Evolutionary conservation across 345 rosid genomes (phyloP).

Genomic region (Cardiospermum halicacabum): DNA sequence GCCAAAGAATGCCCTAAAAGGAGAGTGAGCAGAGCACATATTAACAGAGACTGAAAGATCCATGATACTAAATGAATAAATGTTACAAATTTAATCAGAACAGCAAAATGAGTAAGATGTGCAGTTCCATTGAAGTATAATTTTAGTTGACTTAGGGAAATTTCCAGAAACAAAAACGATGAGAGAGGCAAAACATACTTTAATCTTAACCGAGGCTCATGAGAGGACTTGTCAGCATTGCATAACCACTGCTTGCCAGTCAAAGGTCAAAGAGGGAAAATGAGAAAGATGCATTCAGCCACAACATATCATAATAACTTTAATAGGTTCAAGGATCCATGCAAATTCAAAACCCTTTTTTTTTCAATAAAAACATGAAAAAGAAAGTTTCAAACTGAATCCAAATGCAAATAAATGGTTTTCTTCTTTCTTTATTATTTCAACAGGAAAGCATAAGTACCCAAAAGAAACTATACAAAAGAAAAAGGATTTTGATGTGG

Average conservation of each 20-base stretch:
- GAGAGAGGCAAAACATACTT: conserved; percentile 47
- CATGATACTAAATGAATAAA: neutral
- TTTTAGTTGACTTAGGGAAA: neutral
- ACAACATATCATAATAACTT: neutral
- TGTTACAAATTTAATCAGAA: neutral
- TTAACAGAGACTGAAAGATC: neutral
- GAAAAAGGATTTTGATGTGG: neutral
- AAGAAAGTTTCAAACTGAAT: neutral
- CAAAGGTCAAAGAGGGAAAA: neutral
- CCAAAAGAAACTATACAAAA: neutral
- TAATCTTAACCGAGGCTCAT: conserved; percentile 78
- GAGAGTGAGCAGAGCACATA: neutral
- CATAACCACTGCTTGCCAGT: conserved; percentile 72
- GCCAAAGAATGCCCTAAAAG: conserved; percentile 76
- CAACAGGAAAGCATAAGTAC: neutral
- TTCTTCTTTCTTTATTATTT: neutral
- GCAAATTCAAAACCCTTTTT: too few species aligned
- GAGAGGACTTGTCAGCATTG: conserved; percentile 96
- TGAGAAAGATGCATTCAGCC: neutral
- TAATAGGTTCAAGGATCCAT: neutral
- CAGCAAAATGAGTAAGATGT: neutral
- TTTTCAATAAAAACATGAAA: too few species aligned
- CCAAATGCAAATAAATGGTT: neutral
- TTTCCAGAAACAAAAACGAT: neutral
- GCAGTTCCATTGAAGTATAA: neutral